Evolutionary conservation across 164 flowering plant genomes (phyloP).

Genomic region (Dillenia turbinata): DNA sequence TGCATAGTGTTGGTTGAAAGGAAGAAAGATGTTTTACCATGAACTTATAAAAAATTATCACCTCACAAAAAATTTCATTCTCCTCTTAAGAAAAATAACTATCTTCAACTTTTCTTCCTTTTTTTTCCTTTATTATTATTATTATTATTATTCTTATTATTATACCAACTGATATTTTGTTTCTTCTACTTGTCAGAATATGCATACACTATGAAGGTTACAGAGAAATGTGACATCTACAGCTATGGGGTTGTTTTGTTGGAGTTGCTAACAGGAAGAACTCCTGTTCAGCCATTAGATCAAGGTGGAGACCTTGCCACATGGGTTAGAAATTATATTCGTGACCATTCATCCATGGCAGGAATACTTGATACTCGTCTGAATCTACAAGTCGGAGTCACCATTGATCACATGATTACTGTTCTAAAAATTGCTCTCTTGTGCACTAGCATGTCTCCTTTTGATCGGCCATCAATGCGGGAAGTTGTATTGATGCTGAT

Average conservation of each 20-base stretch:
- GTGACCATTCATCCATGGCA: conserved; percentile 46
- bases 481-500: conserved; percentile 80
- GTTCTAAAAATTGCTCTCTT: conserved; percentile 75
- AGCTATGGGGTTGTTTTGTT: conserved; percentile 95
- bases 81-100: too few species aligned
- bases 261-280: conserved; percentile 85
- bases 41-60: too few species aligned
- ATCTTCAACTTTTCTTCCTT: background rate
- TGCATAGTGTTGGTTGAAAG: too few species aligned
- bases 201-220: conserved; percentile 96
- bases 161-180: background rate
- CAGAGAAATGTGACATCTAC: conserved; percentile 90
- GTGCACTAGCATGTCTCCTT: conserved; percentile 75
- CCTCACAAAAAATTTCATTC: too few species aligned
- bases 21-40: too few species aligned
- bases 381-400: conserved; percentile 35
- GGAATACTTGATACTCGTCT: conserved; percentile 68
- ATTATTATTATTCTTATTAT: too few species aligned
- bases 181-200: conserved; percentile 54
- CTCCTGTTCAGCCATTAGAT: conserved; percentile 89
- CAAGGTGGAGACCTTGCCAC: conserved; percentile 91
- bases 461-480: conserved; percentile 90
- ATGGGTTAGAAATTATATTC: conserved; percentile 56
- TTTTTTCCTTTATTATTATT: background rate
- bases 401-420: conserved; percentile 65